Evolutionary conservation across 2,329 filamentous ascomycete species (phyloP).

Genomic region (Erysiphe pulchra): DNA sequence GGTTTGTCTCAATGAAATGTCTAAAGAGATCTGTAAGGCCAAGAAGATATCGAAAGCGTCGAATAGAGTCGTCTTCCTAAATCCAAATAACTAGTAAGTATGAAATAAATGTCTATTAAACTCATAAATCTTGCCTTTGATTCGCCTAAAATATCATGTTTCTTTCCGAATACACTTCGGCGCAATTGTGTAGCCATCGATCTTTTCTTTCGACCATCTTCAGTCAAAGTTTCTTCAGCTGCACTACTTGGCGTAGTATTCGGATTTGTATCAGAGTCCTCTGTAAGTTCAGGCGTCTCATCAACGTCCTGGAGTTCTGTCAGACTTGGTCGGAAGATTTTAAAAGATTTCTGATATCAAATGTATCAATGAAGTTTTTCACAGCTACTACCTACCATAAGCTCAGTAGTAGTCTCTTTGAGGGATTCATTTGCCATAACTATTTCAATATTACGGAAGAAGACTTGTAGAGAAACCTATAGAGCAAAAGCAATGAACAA

Average conservation of each 20-base stretch:
- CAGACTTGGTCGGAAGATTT: background rate
- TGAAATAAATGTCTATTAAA: background rate
- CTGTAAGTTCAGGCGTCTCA: slow-evolving; percentile 39
- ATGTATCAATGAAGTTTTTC: background rate
- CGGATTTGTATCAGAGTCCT: slow-evolving; percentile 40
- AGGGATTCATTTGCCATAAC: slow-evolving; percentile 16
- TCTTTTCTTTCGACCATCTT: slow-evolving; percentile 62
- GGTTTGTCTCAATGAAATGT: slow-evolving; percentile 96
- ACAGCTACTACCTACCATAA: slow-evolving; percentile 10
- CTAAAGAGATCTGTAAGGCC: slow-evolving; percentile 92
- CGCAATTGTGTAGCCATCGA: slow-evolving; percentile 74
- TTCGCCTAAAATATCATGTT: slow-evolving; percentile 75
- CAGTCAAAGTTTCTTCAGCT: slow-evolving; percentile 39
- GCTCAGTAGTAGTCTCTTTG: slow-evolving; percentile 11
- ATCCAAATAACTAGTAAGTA: background rate
- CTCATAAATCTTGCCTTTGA: slow-evolving; percentile 41
- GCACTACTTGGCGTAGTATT: slow-evolving; percentile 55
- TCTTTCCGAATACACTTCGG: slow-evolving; percentile 80
- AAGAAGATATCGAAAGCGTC: slow-evolving; percentile 80
- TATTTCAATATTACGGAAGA: background rate
- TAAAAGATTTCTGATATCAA: background rate
- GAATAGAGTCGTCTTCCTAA: slow-evolving; percentile 82
- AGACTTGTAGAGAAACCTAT: too few species aligned
- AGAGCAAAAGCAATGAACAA: too few species aligned
- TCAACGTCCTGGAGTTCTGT: slow-evolving; percentile 24